Percentiles rank a stretch among this genome's conserved stretches.
phyloP scores from a whole-genome alignment of 257 asterid species.

The Phtheirospermum japonicum region DNA sequence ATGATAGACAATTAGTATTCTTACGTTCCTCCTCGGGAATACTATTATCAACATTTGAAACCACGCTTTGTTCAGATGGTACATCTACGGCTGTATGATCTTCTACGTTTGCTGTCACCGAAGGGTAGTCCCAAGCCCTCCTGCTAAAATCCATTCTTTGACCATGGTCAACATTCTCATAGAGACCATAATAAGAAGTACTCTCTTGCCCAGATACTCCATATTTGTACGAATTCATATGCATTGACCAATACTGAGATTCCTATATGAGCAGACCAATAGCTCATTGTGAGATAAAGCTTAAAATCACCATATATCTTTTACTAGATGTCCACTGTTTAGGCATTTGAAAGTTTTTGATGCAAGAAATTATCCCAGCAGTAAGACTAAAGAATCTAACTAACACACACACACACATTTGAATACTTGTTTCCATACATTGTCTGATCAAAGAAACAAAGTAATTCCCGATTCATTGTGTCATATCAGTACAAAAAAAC shows the following conservation, averaged over 20 bases:
- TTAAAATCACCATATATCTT: background rate
- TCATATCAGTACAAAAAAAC: no score
- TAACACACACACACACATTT: no score
- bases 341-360: no score
- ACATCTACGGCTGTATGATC: conserved; percentile 43
- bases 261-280: conserved; percentile 42
- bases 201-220: conserved; percentile 57
- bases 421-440: background rate
- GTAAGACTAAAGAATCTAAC: no score
- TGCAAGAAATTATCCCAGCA: no score
- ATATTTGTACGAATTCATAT: conserved; percentile 63
- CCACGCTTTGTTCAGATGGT: conserved; percentile 50
- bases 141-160: conserved; percentile 51
- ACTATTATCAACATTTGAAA: conserved; percentile 42
- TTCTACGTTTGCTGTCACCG: conserved; percentile 41
- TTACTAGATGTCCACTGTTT: no score
- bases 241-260: conserved; percentile 72
- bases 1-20: conserved; percentile 25
- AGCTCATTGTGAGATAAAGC: conserved; percentile 20
- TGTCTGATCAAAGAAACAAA: background rate
- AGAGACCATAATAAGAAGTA: conserved; percentile 51
- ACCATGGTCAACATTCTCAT: conserved; percentile 39
- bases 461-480: background rate
- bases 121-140: conserved; percentile 69
- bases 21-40: conserved; percentile 77